Conservation (phyloP, 257 asterid species). For the Salvia hispanica region DNA sequence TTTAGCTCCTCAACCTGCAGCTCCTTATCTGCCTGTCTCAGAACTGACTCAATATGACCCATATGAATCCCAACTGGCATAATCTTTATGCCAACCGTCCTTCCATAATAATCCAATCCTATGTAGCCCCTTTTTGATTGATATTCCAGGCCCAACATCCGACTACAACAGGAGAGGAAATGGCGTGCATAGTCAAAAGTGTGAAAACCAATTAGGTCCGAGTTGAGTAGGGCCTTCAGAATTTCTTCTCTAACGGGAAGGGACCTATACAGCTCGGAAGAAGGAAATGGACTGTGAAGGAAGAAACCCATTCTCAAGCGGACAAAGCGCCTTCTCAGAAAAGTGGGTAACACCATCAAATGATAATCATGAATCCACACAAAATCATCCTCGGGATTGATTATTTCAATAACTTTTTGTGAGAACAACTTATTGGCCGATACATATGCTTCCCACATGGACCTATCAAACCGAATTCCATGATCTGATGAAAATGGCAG, state of each 20-base stretch:
- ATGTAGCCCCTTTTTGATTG: constrained; percentile 91
- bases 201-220: constrained; percentile 91
- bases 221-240: constrained; percentile 77
- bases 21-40: constrained; percentile 71
- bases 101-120: constrained; percentile 84
- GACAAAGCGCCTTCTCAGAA: constrained; percentile 76
- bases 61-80: constrained; percentile 95
- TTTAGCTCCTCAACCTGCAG: constrained; percentile 63
- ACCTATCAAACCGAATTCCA: constrained; percentile 79
- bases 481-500: constrained; percentile 78
- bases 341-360: constrained; percentile 87
- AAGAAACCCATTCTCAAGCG: constrained; percentile 86
- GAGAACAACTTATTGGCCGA: constrained; percentile 79
- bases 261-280: constrained; percentile 84
- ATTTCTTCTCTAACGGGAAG: constrained; percentile 94
- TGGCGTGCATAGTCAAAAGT: constrained; percentile 94
- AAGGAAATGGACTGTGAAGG: constrained; percentile 94
- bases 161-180: constrained; percentile 90
- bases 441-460: constrained; percentile 87
- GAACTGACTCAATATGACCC: constrained; percentile 84
- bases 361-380: constrained; percentile 94
- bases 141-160: constrained; percentile 91
- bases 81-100: constrained; percentile 89
- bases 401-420: constrained; percentile 78
- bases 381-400: constrained; percentile 87